phyloP scores from a whole-genome alignment of 2,329 filamentous ascomycete species.

The Rugonectria rugulosa region DNA sequence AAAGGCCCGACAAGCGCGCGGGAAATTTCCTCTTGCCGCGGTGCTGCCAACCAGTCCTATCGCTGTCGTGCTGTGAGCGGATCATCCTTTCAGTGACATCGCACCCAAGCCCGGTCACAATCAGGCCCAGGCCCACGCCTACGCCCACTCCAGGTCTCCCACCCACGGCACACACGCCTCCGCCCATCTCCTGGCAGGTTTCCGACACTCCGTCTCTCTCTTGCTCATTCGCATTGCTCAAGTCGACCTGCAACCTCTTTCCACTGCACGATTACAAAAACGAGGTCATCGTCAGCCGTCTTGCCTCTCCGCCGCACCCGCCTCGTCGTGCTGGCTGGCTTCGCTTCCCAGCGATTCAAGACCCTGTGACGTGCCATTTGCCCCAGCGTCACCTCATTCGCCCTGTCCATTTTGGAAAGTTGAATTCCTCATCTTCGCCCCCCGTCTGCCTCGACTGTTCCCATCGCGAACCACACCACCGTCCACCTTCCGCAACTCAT shows the following conservation, averaged over 20 bases:
- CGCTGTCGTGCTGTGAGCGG: constrained; percentile 20
- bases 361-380: constrained; percentile 40
- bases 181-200: constrained; percentile 35
- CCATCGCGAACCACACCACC: constrained; percentile 41
- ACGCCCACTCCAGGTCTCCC: constrained; percentile 23
- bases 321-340: constrained; percentile 27
- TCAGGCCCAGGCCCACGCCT: constrained; percentile 4
- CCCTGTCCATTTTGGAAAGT: constrained; percentile 20
- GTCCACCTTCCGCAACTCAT: constrained; percentile 18
- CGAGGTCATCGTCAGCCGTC: constrained; percentile 28
- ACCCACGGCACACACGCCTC: constrained; percentile 25
- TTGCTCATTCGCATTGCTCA: constrained; percentile 15
- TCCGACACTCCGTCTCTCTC: constrained; percentile 29
- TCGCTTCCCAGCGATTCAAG: constrained; percentile 32
- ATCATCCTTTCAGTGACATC: constrained; percentile 26
- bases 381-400: constrained; percentile 39
- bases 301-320: constrained; percentile 28
- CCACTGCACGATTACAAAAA: constrained; percentile 27
- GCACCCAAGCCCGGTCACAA: constrained; percentile 11
- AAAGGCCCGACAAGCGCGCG: constrained; percentile 32
- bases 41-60: constrained; percentile 14
- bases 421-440: constrained; percentile 17
- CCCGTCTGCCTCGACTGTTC: constrained; percentile 33
- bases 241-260: constrained; percentile 26
- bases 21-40: constrained; percentile 31